Evolutionary conservation across 2,329 filamentous ascomycete genomes (phyloP).

Genomic region (Clathrospora elynae): DNA sequence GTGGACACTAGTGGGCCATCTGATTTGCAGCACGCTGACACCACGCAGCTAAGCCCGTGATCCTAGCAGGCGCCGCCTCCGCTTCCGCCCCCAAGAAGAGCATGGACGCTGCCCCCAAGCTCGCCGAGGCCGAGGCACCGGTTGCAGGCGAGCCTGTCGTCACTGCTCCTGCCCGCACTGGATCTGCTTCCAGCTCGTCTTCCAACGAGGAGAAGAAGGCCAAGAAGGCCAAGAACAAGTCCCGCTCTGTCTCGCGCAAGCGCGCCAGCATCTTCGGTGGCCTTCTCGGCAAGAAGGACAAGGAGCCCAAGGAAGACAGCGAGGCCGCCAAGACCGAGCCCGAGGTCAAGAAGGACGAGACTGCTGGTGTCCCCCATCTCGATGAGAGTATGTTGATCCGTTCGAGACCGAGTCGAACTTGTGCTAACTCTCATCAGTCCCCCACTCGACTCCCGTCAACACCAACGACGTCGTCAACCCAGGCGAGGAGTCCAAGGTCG

Average conservation of each 20-base stretch:
- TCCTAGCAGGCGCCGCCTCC: conserved; percentile 47
- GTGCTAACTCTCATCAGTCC: conserved; percentile 22
- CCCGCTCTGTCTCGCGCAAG: conserved; percentile 65
- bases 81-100: conserved; percentile 55
- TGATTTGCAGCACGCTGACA: conserved; percentile 47
- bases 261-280: conserved; percentile 63
- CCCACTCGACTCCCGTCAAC: conserved; percentile 45
- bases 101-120: conserved; percentile 52
- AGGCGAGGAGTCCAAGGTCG: conserved; percentile 53
- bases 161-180: conserved; percentile 43
- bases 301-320: conserved; percentile 53
- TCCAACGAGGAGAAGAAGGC: conserved; percentile 56
- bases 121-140: conserved; percentile 39
- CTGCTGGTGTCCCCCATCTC: conserved; percentile 37
- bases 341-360: conserved; percentile 40
- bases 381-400: conserved; percentile 38
- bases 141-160: conserved; percentile 23
- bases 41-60: conserved; percentile 47
- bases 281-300: conserved; percentile 66
- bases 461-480: conserved; percentile 36
- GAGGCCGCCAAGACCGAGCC: conserved; percentile 43
- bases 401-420: neutral
- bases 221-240: conserved; percentile 59
- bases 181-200: conserved; percentile 49
- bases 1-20: conserved; percentile 24